Evolutionary conservation across 257 asterid genomes (phyloP).

Genomic region (Apocynum venetum): DNA sequence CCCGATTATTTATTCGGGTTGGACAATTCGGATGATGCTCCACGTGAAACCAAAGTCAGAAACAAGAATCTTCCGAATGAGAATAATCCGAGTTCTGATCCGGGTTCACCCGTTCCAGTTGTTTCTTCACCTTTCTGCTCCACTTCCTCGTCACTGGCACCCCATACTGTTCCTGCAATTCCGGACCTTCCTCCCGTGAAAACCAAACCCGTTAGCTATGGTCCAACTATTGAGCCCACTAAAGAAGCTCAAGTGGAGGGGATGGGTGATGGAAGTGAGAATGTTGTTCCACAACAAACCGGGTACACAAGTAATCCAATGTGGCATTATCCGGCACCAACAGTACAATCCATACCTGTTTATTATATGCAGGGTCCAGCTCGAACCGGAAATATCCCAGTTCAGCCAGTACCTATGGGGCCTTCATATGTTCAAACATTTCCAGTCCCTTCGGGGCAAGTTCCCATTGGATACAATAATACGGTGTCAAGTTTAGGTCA

Average conservation of each 20-base stretch:
- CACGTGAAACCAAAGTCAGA: slow-evolving; percentile 34
- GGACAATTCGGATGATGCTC: slow-evolving; percentile 67
- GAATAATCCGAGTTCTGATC: slow-evolving; percentile 52
- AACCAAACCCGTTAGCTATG: slow-evolving; percentile 49
- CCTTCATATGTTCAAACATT: slow-evolving; percentile 44
- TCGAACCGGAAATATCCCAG: slow-evolving; percentile 41
- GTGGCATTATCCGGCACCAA: slow-evolving; percentile 63
- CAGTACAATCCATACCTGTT: slow-evolving; percentile 54
- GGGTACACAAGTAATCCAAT: slow-evolving; percentile 53
- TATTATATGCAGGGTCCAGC: slow-evolving; percentile 56
- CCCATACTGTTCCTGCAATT: slow-evolving; percentile 40
- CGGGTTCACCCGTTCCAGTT: slow-evolving; percentile 78
- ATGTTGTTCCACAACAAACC: slow-evolving; percentile 31
- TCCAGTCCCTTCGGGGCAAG: slow-evolving; percentile 48
- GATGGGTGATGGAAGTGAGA: slow-evolving; percentile 28
- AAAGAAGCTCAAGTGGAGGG: slow-evolving; percentile 29
- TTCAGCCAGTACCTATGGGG: slow-evolving; percentile 42
- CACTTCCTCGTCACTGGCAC: slow-evolving; percentile 61
- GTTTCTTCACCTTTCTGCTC: slow-evolving; percentile 67
- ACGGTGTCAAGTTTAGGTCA: slow-evolving; percentile 41
- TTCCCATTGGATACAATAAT: slow-evolving; percentile 52
- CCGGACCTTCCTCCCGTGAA: slow-evolving; percentile 82
- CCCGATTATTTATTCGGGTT: slow-evolving; percentile 87
- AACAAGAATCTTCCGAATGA: slow-evolving; percentile 36
- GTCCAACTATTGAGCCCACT: slow-evolving; percentile 22